Evolutionary conservation across 257 asterid species (phyloP), one percentile per base, ranked within the genome.

Genomic region (Avicennia marina): DNA sequence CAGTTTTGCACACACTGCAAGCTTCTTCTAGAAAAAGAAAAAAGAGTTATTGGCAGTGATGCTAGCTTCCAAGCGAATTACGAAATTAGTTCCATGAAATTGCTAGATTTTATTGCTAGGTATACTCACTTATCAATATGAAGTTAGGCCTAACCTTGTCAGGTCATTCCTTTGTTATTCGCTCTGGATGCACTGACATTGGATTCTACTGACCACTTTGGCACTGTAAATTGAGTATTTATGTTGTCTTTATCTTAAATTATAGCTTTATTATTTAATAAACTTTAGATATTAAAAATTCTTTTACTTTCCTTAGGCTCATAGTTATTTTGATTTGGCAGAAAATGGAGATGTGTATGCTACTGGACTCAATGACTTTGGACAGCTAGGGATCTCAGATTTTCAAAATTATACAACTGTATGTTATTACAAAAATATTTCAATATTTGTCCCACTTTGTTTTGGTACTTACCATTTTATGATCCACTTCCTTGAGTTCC

Each of bases 281-380:
- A 34, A 12, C 11, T 43, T 19, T 58, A 24, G 62, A 15, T 60
- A 42, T 43, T 36, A 16, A 46, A 47, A 56, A 20, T 42, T 67
- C 20, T 58, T n/a, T 68, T 48, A 45, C 62, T 64, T 47, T 68
- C 67, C 55, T 25, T 61, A 39, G 57, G 71, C 70, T 66, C 64
- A 56, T 74, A 55, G 62, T 41, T 57, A 50, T 68, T 62, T 61
- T 66, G 45, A 25, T 71, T 73, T 69, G 61, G 66, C 95, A 91
- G 97, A 85, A 69, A 82, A 69, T 72, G 97, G 98, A 47, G 79
- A 66, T 56, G 89, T 91, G 56, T 91, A 83, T 76, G 95, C 95
- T 36, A 78, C 95, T 38, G 98, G 98, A 53, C 87, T 91, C 61
- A 91, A 91, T 74, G 98, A 91, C 78, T 86, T 65, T 42, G 95